phyloP scores from a whole-genome alignment of 2,329 filamentous ascomycete genomes.

The Sporothrix dimorphospora region DNA sequence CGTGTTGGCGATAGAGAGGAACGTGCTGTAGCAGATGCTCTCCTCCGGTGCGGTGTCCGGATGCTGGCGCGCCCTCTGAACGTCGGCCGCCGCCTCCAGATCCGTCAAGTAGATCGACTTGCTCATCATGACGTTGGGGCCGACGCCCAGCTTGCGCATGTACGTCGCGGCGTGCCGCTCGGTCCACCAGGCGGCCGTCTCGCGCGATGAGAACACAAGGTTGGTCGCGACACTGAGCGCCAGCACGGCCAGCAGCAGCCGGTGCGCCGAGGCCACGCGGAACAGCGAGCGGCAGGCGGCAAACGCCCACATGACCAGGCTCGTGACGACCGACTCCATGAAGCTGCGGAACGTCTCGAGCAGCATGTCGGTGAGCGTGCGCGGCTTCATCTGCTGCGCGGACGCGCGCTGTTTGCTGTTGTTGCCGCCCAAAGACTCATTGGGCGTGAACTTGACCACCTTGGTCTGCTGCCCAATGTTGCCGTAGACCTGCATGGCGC shows the following conservation, averaged over 20 bases:
- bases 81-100: constrained; percentile 65
- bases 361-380: constrained; percentile 69
- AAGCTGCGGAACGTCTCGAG: constrained; percentile 74
- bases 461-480: constrained; percentile 70
- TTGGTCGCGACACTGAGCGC: constrained; percentile 72
- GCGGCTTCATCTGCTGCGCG: constrained; percentile 62
- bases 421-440: constrained; percentile 47
- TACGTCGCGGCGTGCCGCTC: constrained; percentile 80
- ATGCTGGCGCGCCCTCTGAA: constrained; percentile 31
- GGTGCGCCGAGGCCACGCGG: constrained; percentile 71
- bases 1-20: constrained; percentile 60
- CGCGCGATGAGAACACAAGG: constrained; percentile 71
- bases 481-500: constrained; percentile 79
- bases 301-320: constrained; percentile 76
- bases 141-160: constrained; percentile 80
- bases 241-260: constrained; percentile 71
- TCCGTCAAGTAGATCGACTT: constrained; percentile 83
- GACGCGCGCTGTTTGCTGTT: constrained; percentile 50
- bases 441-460: constrained; percentile 62
- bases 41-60: not conserved
- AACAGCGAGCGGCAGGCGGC: constrained; percentile 67
- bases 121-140: constrained; percentile 78
- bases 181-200: constrained; percentile 78
- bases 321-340: constrained; percentile 72
- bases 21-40: constrained; percentile 54